Base-by-base conservation (phyloP, 1,139 yeast species). In the Kazachstania sp. region DNA sequence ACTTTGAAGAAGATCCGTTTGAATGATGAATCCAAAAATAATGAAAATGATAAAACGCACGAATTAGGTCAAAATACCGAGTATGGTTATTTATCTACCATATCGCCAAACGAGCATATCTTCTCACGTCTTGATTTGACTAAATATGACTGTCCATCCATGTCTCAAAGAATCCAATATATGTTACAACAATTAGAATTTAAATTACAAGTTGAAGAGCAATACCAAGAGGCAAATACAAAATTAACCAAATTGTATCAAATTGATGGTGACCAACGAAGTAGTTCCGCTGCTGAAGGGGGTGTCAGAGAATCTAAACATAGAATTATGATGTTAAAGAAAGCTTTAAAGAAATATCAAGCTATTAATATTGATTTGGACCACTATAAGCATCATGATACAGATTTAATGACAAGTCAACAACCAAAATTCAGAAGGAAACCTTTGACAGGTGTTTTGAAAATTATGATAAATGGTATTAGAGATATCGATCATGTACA, bases 111-210 rank as follows among this genome's bases (percentile, higher is more conserved):
- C 31, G 67, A 64, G 38, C 62, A 60, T 43, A 53, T 56, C 8
- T 70, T 56, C 45, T 78, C 90, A 0, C 72, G 86, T 35, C 70
- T 90, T 57, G 98, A 92, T 64, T 71, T 92, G 51, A 77, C 87
- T 64, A 88, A 88, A 59, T 88, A 87, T 63, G 97, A 92, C 59
- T 86, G 96, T 57, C 96, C 97, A 0, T 86, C 95, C 1, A 71
- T 92, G 57, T 96, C 97, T n/a, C 96, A 92, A 59, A 79, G 94
- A 54, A 92, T 92, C 59, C 96, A 87, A 66, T 83, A 86, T 59
- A 90, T 92, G 97, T 74, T 92, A 49, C 97, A 88, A 67, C 95
- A 88, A 65, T 73, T 92, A 48, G 96, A 88, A 63, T 88, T 90
- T 67, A 92, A 92, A 66, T 73, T 90, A 45, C 94, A 90, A 61